Percentiles rank a stretch among this genome's conserved stretches.
These are phyloP conservation scores for Russula virescens DNA, from an alignment of 768 basidiomycete genomes.

Conservation along the genomic window DNA sequence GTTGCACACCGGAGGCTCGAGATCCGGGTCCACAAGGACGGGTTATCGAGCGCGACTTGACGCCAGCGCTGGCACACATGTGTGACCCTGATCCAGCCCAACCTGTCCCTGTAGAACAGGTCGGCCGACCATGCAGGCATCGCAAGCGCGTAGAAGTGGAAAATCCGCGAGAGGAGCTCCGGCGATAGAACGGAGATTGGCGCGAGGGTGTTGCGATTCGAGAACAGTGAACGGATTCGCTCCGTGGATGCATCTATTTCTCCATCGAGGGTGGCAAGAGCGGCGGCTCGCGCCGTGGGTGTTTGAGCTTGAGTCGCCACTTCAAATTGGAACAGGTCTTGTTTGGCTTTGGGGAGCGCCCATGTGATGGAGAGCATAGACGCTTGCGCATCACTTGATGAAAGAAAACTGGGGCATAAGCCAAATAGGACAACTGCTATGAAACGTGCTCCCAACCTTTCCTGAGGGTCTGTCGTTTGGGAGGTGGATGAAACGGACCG, in stretches of 20 bases:
- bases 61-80: constrained; percentile 18
- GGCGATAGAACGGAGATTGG: constrained; percentile 10
- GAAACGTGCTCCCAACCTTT: not conserved
- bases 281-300: not conserved
- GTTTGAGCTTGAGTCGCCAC: not conserved
- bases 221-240: not conserved
- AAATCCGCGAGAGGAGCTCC: constrained; percentile 13
- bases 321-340: not conserved
- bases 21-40: constrained; percentile 11
- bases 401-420: not conserved
- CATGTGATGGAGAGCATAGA: not conserved
- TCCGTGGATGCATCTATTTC: constrained; percentile 3
- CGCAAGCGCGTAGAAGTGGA: not conserved
- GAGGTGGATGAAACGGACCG: not conserved
- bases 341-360: not conserved
- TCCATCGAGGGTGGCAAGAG: not conserved
- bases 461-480: not conserved
- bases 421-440: not conserved
- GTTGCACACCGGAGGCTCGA: not conserved
- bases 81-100: not conserved
- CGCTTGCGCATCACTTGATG: not conserved
- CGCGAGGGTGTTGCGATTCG: constrained; percentile 8
- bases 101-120: too few relatives aligned
- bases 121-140: too few relatives aligned
- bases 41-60: constrained; percentile 5